Evolutionary conservation across 2,329 filamentous ascomycete genomes (phyloP), one percentile per base, ranked within the genome.

Genomic region (Aspergillus unguis): DNA sequence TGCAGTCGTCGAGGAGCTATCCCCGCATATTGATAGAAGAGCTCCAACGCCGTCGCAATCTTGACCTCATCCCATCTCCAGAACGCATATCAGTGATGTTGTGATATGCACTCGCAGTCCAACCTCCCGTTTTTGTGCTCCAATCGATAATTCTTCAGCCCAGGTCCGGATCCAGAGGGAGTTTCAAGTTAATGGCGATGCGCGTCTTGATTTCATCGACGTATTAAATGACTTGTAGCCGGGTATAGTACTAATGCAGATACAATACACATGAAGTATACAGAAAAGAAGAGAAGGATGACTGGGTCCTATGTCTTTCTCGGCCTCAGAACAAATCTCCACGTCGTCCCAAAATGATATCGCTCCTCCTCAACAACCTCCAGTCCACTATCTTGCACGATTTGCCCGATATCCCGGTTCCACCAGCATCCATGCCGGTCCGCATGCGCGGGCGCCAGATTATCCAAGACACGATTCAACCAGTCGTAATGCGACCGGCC

Each of bases 371-470:
- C 73, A 40, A 77, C 73, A 47, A 79, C 63, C 59, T 75, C 72
- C 57, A 79, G 59, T 28, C 75, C 76, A 59, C 75, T 78, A 52
- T 75, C 65, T 48, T 64, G 59, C n/a, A 79, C 69, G 57, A 79
- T 73, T 50, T 69, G 65, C 32, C 73, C 75, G 43, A 80, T 77
- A 68, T 80, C 77, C 36, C 75, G 70, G 62, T 80, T 80, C 71
- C 74, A 78, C 77, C 77, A 80, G 61, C 77, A 80, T 11, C 77
- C 77, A 65, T 78, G 75, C n/a, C 71, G 66, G 56, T 77, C 67
- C 32, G 77, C 77, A 65, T 79, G 77, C 36, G 70, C 66, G 4
- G 74, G 66, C 2, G 77, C 77, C 50, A 75, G 61, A 45, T 73
- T 74, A 58, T 79, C 77, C 50, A 80, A 61, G 9, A 77, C 65